Conservation (phyloP, 2,329 filamentous ascomycete species). For the Zasmidium cellare region DNA sequence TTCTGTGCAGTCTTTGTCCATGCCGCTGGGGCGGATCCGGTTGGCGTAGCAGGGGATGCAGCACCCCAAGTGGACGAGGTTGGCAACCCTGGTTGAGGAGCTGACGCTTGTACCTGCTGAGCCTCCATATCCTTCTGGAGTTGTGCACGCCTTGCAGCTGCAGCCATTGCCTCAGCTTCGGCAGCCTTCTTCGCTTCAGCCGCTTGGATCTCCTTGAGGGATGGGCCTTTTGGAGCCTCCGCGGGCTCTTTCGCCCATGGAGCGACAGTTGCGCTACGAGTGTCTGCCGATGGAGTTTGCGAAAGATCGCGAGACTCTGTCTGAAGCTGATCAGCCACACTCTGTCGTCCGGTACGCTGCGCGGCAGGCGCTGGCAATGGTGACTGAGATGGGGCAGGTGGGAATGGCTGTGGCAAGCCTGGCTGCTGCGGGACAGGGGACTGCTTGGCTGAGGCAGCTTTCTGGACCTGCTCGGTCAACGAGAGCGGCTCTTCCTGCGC, state of each 20-base stretch:
- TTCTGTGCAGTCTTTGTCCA: constrained; percentile 68
- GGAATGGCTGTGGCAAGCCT: constrained; percentile 76
- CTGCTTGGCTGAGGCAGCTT: constrained; percentile 64
- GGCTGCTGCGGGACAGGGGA: constrained; percentile 52
- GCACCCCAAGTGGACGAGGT: constrained; percentile 88
- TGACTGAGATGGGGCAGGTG: constrained; percentile 70
- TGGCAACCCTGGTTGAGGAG: constrained; percentile 70
- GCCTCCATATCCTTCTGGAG: constrained; percentile 76
- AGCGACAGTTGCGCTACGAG: constrained; percentile 71
- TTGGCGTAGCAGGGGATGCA: constrained; percentile 65
- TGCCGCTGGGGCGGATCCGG: constrained; percentile 48
- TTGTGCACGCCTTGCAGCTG: constrained; percentile 72
- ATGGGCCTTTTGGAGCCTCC: constrained; percentile 77
- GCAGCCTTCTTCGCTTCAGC: constrained; percentile 91
- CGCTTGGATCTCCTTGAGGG: constrained; percentile 94
- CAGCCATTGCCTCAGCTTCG: constrained; percentile 78
- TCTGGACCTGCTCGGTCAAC: constrained; percentile 80
- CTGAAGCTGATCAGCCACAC: constrained; percentile 72
- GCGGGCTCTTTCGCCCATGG: constrained; percentile 89
- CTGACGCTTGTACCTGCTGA: constrained; percentile 54
- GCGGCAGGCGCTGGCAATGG: constrained; percentile 86
- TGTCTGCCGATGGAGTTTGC: constrained; percentile 70
- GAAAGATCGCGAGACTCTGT: constrained; percentile 70
- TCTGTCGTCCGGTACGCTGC: constrained; percentile 73
- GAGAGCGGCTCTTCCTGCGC: constrained; percentile 60